Percentiles rank a stretch among this genome's conserved stretches.
Conservation (phyloP, 2,329 filamentous ascomycete genomes). For the Penicillium sp. region DNA sequence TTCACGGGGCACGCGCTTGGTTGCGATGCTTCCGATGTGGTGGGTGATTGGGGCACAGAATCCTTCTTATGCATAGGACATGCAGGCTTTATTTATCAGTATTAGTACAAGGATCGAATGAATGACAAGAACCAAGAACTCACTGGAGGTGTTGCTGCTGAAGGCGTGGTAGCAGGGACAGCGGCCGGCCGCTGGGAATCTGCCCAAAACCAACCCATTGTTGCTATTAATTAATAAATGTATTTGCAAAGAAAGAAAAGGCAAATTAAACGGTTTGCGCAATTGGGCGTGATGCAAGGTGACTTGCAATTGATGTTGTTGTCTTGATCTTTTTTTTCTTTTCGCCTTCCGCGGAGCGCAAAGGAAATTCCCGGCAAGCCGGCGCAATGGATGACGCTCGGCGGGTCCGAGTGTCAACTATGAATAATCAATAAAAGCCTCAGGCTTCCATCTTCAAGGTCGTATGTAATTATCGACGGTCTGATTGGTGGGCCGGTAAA, state of each 20-base stretch:
- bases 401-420: neutral
- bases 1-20: slow-evolving; percentile 42
- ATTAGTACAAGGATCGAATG: slow-evolving; percentile 33
- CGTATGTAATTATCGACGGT: too few species aligned
- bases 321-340: slow-evolving; percentile 2
- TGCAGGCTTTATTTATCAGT: slow-evolving; percentile 50
- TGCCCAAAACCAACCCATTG: slow-evolving; percentile 71
- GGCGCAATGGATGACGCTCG: slow-evolving; percentile 8
- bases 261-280: slow-evolving; percentile 16
- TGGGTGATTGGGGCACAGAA: slow-evolving; percentile 26
- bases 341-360: slow-evolving; percentile 11
- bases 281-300: slow-evolving; percentile 4
- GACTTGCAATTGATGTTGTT: slow-evolving; percentile 6
- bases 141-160: slow-evolving; percentile 11
- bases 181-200: slow-evolving; percentile 44
- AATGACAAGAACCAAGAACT: slow-evolving; percentile 13
- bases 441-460: too few species aligned
- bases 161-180: slow-evolving; percentile 37
- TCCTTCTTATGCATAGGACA: slow-evolving; percentile 65
- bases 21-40: slow-evolving; percentile 25
- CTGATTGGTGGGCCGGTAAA: too few species aligned
- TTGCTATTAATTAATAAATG: slow-evolving; percentile 5
- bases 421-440: neutral
- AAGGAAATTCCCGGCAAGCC: slow-evolving; percentile 8
- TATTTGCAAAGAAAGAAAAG: slow-evolving; percentile 11